phyloP scores from a whole-genome alignment of 768 basidiomycete species.

The Mycena sanguinolenta region DNA sequence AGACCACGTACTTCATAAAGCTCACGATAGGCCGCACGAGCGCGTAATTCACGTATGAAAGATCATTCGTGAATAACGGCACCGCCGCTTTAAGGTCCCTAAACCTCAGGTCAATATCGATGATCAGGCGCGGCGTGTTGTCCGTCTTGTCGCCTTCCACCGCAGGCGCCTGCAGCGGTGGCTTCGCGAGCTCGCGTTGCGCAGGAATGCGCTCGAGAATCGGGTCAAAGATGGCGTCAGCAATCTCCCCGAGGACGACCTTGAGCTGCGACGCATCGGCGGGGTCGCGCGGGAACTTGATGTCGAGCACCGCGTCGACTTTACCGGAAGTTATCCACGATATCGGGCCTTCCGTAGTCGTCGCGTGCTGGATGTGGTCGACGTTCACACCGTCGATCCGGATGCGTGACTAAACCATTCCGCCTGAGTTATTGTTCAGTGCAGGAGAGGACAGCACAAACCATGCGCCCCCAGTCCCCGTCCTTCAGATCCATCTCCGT shows the following conservation, averaged over 20 bases:
- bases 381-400: slow-evolving; percentile 97
- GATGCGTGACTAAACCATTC: slow-evolving; percentile 81
- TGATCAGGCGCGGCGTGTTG: slow-evolving; percentile 67
- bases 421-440: not conserved
- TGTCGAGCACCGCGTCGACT: slow-evolving; percentile 96
- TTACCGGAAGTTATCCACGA: slow-evolving; percentile 99
- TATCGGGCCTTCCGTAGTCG: slow-evolving; percentile 87
- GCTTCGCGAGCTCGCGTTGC: slow-evolving; percentile 87
- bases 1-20: slow-evolving; percentile 89
- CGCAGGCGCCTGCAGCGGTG: slow-evolving; percentile 81
- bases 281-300: slow-evolving; percentile 92
- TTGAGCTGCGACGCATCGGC: slow-evolving; percentile 78
- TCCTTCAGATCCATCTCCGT: slow-evolving; percentile 88
- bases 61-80: slow-evolving; percentile 88
- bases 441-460: slow-evolving; percentile 49
- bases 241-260: slow-evolving; percentile 89
- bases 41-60: slow-evolving; percentile 94
- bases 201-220: slow-evolving; percentile 79
- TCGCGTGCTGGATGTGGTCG: slow-evolving; percentile 91
- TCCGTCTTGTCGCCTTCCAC: slow-evolving; percentile 40
- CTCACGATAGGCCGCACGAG: slow-evolving; percentile 96
- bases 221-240: slow-evolving; percentile 79
- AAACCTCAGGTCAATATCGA: slow-evolving; percentile 96
- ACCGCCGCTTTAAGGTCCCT: slow-evolving; percentile 96
- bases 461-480: slow-evolving; percentile 91